Evolutionary conservation across 2,329 filamentous ascomycete genomes (phyloP), one percentile per base, ranked within the genome.

Genomic region (Phyllachora maydis): DNA sequence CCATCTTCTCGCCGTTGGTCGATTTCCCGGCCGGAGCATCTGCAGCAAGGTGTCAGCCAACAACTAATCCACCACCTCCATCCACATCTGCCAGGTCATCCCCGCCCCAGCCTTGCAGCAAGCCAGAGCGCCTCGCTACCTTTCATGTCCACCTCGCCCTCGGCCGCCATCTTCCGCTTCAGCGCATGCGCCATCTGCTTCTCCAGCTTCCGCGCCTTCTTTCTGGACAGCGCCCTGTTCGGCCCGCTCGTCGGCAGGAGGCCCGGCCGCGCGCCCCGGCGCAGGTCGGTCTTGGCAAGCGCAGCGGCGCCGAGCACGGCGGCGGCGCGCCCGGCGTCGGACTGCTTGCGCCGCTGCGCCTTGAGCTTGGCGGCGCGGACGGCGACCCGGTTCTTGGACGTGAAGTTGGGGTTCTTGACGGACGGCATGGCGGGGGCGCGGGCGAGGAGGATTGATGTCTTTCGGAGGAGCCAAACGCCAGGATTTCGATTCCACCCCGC

Each of bases 381-480:
- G 11, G 47, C 48, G 18, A 57, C 43, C 9, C 59, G 54, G 50
- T 63, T 64, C 37, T 55, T 56, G 25, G 58, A 65, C 7, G 52
- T 50, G 22, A 49, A 51, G 52, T 67, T 67, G 37, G 61, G 62
- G 46, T 65, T 68, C 32, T 59, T 58, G 35, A 63, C 54, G 22
- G 60, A 65, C 10, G 56, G 52, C 59, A 64, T 65, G n/a, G n/a
- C n/a, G n/a, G n/a, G n/a, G n/a, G n/a, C n/a, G n/a, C n/a, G n/a
- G n/a, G n/a, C n/a, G n/a, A n/a, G n/a, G n/a, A n/a, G n/a, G n/a
- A n/a, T n/a, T n/a, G n/a, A n/a, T n/a, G n/a, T n/a, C n/a, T n/a
- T n/a, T n/a, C n/a, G n/a, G n/a, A n/a, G n/a, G n/a, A n/a, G n/a
- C n/a, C n/a, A n/a, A n/a, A n/a, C n/a, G n/a, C n/a, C n/a, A n/a